Conservation (phyloP, 2,329 filamentous ascomycete genomes). For the Ophiostoma quercus region DNA sequence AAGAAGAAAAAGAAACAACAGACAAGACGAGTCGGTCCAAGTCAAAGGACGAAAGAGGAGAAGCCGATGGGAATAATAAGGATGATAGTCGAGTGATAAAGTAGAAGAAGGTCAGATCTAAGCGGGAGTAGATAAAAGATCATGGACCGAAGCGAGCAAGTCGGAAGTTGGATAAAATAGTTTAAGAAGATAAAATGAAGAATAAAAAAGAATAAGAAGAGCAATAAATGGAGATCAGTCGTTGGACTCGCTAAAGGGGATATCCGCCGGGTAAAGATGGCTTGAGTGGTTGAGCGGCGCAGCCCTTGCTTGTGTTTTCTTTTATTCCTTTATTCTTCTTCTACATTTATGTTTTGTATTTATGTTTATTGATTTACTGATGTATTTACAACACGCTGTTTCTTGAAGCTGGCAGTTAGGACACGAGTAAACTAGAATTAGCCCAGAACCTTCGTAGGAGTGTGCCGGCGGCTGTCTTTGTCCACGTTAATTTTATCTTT, state of each 20-base stretch:
- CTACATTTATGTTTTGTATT: no score
- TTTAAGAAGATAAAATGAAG: neutral
- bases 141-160: neutral
- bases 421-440: no score
- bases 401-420: no score
- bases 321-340: neutral
- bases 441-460: no score
- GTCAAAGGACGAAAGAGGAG: slow-evolving; percentile 7
- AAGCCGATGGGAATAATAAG: slow-evolving; percentile 13
- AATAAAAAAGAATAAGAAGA: slow-evolving; percentile 11
- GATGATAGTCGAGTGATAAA: slow-evolving; percentile 4
- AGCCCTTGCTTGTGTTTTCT: slow-evolving; percentile 13
- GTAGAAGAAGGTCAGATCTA: slow-evolving; percentile 9
- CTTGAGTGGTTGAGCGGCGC: slow-evolving; percentile 19
- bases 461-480: neutral
- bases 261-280: slow-evolving; percentile 26
- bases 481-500: no score
- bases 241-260: slow-evolving; percentile 24
- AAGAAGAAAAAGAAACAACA: neutral
- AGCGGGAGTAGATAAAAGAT: neutral
- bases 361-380: neutral
- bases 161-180: neutral
- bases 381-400: no score
- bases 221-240: slow-evolving; percentile 16
- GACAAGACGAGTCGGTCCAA: no score